Conservation (phyloP, 306 rosid genomes). For the Citrullus amarus region DNA sequence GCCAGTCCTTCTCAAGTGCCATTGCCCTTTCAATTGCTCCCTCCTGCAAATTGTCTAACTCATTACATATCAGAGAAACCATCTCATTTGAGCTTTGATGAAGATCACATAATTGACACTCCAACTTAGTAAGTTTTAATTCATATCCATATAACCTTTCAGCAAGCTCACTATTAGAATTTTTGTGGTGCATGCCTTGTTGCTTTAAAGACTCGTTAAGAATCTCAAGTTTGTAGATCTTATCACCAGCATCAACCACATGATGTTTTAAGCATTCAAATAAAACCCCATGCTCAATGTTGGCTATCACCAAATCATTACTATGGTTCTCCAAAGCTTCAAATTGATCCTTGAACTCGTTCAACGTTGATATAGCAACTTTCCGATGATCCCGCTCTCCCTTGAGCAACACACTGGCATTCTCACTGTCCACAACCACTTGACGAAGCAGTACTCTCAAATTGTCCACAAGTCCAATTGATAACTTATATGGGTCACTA, state of each 20-base stretch:
- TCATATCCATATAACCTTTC: conserved; percentile 42
- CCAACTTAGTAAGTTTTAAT: conserved; percentile 45
- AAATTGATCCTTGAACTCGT: conserved; percentile 34
- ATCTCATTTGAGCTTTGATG: conserved; percentile 43
- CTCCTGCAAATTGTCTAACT: conserved; percentile 52
- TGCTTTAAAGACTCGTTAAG: conserved; percentile 37
- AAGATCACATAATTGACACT: conserved; percentile 32
- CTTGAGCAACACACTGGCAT: conserved; percentile 38
- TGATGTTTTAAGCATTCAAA: conserved; percentile 53
- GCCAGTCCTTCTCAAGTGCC: conserved; percentile 57
- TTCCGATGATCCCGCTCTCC: conserved; percentile 49
- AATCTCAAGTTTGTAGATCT: conserved; percentile 42
- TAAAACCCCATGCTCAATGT: conserved; percentile 60
- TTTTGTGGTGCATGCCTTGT: conserved; percentile 27
- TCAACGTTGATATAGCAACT: conserved; percentile 26
- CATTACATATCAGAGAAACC: conserved; percentile 41
- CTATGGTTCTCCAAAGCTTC: conserved; percentile 52
- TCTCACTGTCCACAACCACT: conserved; percentile 42
- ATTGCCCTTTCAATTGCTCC: conserved; percentile 41
- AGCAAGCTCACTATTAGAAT: conserved; percentile 36
- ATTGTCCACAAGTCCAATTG: conserved; percentile 39
- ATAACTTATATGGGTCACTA: conserved; percentile 28
- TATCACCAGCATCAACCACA: conserved; percentile 34
- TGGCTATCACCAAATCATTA: conserved; percentile 47
- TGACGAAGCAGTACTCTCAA: conserved; percentile 47